These are phyloP conservation scores for Pezicula rhizophila DNA, from an alignment of 2,329 filamentous ascomycete genomes.

Conservation along the genomic window DNA sequence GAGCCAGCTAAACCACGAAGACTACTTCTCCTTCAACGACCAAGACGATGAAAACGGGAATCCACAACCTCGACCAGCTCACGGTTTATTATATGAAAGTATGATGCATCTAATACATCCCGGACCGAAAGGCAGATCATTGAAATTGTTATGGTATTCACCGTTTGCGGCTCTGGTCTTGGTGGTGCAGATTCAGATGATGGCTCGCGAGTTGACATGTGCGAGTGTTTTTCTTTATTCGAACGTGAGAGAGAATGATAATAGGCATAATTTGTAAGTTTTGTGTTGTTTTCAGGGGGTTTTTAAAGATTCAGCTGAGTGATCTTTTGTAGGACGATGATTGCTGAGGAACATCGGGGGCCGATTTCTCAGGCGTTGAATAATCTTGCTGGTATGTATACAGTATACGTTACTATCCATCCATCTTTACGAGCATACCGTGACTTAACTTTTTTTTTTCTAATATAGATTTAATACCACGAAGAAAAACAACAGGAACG, in stretches of 20 bases:
- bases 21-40: not conserved
- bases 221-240: conserved; percentile 1
- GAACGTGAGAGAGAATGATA: not conserved
- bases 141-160: not conserved
- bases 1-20: not conserved
- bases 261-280: not conserved
- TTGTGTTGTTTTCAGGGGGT: not conserved
- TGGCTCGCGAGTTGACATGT: not conserved
- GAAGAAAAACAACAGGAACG: not conserved
- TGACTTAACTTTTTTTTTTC: not conserved
- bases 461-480: not conserved
- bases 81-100: not conserved
- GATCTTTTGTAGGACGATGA: not conserved
- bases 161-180: not conserved
- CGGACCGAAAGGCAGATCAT: not conserved
- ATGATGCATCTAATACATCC: conserved; percentile 1
- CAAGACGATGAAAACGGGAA: not conserved
- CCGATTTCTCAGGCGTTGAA: not conserved
- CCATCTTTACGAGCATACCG: not conserved
- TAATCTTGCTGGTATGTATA: not conserved
- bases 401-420: not conserved
- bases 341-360: not conserved
- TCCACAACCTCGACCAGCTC: not conserved
- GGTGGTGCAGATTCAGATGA: not conserved
- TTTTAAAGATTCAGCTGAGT: not conserved